Conservation (phyloP, 2,329 filamentous ascomycete genomes). For the Fusarium denticulatum region DNA sequence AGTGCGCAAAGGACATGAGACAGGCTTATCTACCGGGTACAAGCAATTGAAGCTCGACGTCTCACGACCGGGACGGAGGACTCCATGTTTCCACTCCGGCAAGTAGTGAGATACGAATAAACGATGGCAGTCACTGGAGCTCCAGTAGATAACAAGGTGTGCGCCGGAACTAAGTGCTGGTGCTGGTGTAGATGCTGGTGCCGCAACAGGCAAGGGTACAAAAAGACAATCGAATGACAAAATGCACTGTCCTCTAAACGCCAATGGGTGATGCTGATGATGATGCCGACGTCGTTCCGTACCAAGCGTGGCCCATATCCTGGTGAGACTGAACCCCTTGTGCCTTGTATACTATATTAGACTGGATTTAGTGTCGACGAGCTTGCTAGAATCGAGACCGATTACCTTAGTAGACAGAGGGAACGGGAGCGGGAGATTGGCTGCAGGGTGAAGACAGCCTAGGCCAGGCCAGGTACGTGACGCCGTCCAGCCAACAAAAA, state of each 20-base stretch:
- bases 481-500: constrained; percentile 20
- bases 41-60: constrained; percentile 62
- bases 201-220: neutral
- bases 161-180: neutral
- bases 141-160: neutral
- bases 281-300: neutral
- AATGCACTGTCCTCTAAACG: constrained; percentile 1
- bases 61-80: constrained; percentile 50
- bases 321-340: constrained; percentile 17
- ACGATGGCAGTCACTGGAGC: neutral
- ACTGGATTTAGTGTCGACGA: constrained; percentile 14
- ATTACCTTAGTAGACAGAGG: neutral
- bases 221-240: neutral
- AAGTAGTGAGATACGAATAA: neutral
- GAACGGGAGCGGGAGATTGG: constrained; percentile 17
- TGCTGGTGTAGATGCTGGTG: neutral
- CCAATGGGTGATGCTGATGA: neutral
- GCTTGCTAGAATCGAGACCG: neutral
- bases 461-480: neutral
- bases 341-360: constrained; percentile 13
- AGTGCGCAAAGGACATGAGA: neutral
- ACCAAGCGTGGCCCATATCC: neutral
- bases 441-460: neutral
- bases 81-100: constrained; percentile 10
- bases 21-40: constrained; percentile 56